These are phyloP conservation scores for Powellomyces hirtus DNA, from an alignment of 192 early-diverging fungal species.

Conservation along the genomic window DNA sequence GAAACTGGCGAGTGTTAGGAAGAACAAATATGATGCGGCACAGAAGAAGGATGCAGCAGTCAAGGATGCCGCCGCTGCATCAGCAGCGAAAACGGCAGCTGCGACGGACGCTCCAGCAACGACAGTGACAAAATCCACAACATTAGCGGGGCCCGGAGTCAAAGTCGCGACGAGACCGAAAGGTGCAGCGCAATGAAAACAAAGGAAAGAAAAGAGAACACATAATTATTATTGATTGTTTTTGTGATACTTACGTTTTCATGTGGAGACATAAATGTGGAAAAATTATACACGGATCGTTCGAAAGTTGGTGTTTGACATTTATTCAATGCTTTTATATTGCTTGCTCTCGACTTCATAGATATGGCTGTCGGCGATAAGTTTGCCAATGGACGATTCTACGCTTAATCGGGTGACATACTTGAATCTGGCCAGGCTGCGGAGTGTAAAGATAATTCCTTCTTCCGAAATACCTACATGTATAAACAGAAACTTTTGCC, in stretches of 20 bases:
- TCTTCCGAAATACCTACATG: constrained; percentile 1
- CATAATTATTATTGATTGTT: not conserved
- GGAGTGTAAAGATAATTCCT: not conserved
- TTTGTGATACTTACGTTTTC: no score
- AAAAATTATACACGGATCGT: no score
- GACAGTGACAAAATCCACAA: not conserved
- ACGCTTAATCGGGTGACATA: not conserved
- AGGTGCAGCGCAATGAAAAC: not conserved
- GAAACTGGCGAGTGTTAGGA: constrained; percentile 48
- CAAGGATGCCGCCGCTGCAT: not conserved
- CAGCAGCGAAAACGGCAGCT: not conserved
- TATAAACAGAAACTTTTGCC: not conserved
- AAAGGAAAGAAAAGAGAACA: no score
- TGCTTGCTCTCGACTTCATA: not conserved
- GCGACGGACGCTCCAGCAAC: not conserved
- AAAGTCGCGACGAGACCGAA: not conserved
- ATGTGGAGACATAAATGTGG: no score
- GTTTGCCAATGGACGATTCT: not conserved
- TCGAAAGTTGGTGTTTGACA: no score
- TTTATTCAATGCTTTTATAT: not conserved
- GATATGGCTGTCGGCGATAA: not conserved
- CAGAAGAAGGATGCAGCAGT: not conserved
- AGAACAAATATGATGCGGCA: constrained; percentile 44
- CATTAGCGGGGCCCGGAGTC: no score
- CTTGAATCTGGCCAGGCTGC: not conserved